Evolutionary conservation across 2,329 filamentous ascomycete species (phyloP).

Genomic region (Phoma sp.): DNA sequence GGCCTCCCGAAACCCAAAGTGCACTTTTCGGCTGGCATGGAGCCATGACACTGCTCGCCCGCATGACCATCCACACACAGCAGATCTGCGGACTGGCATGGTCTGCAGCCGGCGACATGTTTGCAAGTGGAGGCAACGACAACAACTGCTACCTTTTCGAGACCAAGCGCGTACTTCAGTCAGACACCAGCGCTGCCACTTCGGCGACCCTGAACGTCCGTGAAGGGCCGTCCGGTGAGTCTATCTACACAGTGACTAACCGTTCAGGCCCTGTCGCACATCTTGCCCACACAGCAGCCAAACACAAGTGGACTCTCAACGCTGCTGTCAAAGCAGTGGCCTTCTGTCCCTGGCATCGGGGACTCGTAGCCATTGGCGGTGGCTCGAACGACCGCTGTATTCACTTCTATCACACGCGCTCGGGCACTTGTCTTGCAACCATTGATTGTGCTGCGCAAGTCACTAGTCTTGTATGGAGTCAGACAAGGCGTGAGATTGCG

Average conservation of each 20-base stretch:
- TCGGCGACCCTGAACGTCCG: constrained; percentile 32
- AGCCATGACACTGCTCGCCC: constrained; percentile 77
- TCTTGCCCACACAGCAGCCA: constrained; percentile 65
- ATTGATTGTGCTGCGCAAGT: constrained; percentile 95
- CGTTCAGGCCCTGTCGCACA: constrained; percentile 49
- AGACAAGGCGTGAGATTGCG: constrained; percentile 82
- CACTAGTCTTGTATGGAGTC: constrained; percentile 90
- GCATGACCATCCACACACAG: constrained; percentile 80
- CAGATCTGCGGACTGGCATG: constrained; percentile 94
- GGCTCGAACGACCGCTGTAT: constrained; percentile 95
- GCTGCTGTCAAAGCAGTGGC: constrained; percentile 96
- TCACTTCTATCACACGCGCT: constrained; percentile 89
- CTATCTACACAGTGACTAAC: constrained; percentile 43
- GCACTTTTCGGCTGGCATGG: constrained; percentile 80
- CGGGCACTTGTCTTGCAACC: constrained; percentile 83
- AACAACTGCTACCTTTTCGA: constrained; percentile 87
- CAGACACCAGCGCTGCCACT: constrained; percentile 13
- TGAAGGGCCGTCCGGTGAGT: constrained; percentile 39
- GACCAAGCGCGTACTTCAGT: constrained; percentile 63
- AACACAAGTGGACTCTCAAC: constrained; percentile 77
- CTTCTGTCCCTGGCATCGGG: constrained; percentile 92
- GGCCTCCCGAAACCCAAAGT: constrained; percentile 66
- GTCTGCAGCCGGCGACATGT: constrained; percentile 76
- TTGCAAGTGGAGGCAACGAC: constrained; percentile 92
- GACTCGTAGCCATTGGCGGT: constrained; percentile 86